Percentiles rank a stretch among this genome's conserved stretches.
These are phyloP conservation scores for Aspergillus terreus DNA, from an alignment of 2,329 filamentous ascomycete species.

Conservation along the genomic window DNA sequence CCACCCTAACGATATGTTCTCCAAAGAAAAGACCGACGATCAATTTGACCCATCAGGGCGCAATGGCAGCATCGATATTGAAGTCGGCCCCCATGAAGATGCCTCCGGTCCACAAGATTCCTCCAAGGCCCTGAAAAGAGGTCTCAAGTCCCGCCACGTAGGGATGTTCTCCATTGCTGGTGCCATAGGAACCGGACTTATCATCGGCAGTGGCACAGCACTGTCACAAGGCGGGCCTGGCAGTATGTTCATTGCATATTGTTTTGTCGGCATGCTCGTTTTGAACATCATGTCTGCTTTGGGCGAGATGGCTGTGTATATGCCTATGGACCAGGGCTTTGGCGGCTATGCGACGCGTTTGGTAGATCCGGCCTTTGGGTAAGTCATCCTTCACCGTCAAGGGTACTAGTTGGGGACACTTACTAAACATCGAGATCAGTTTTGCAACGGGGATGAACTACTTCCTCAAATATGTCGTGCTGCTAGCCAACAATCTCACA, in stretches of 20 bases:
- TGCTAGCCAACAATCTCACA: slow-evolving; percentile 3
- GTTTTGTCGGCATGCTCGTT: background rate
- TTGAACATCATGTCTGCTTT: slow-evolving; percentile 2
- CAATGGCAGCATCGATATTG: background rate
- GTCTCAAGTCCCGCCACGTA: slow-evolving; percentile 4
- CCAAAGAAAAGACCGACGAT: background rate
- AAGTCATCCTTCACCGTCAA: background rate
- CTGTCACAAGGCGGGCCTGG: slow-evolving; percentile 1
- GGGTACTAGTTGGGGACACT: background rate
- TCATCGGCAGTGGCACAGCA: slow-evolving; percentile 2
- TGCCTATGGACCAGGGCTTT: slow-evolving; percentile 5
- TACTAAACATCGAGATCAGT: background rate
- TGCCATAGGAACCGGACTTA: slow-evolving; percentile 4
- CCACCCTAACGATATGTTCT: background rate
- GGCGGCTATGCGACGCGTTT: slow-evolving; percentile 3
- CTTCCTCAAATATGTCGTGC: slow-evolving; percentile 6
- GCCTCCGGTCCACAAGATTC: background rate
- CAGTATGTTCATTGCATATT: slow-evolving; percentile 3
- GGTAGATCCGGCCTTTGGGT: slow-evolving; percentile 5
- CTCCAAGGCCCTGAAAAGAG: background rate
- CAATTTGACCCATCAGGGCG: background rate
- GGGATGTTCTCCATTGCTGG: slow-evolving; percentile 3
- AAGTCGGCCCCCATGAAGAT: background rate
- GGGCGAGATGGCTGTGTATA: slow-evolving; percentile 4
- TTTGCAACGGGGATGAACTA: slow-evolving; percentile 11